Evolutionary conservation across 495 filamentous ascomycete genomes (phyloP).

Genomic region (Penicillium canariense): DNA sequence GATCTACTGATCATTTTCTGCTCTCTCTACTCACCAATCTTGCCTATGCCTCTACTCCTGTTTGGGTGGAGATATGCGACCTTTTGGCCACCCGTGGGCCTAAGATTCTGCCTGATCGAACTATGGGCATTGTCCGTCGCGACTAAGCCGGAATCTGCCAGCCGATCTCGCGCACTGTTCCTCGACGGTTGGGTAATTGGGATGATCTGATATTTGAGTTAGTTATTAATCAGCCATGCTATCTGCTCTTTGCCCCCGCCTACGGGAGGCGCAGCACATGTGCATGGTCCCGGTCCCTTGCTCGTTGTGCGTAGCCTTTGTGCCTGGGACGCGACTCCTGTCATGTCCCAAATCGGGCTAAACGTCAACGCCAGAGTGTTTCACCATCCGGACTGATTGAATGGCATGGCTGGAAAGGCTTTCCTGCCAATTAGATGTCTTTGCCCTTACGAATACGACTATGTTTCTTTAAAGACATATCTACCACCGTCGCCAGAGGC

Average conservation of each 20-base stretch:
- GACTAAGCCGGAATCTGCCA: constrained; percentile 9
- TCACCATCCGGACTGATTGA: not conserved
- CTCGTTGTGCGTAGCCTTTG: not conserved
- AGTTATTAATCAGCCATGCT: too few species aligned
- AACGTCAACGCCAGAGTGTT: not conserved
- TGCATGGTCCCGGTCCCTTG: not conserved
- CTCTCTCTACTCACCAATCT: too few species aligned
- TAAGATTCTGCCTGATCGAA: constrained; percentile 13
- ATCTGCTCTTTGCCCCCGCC: not conserved
- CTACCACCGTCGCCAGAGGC: too few species aligned
- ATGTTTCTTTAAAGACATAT: not conserved
- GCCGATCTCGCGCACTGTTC: constrained; percentile 14
- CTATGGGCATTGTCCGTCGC: constrained; percentile 11
- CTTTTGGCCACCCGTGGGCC: constrained; percentile 1
- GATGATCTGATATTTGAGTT: constrained; percentile 2
- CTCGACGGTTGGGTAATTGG: constrained; percentile 10
- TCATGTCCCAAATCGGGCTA: not conserved
- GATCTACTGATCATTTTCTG: too few species aligned
- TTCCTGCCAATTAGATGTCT: not conserved
- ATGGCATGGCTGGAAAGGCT: not conserved
- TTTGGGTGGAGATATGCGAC: not conserved
- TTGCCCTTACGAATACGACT: not conserved
- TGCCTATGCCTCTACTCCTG: not conserved
- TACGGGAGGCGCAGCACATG: not conserved
- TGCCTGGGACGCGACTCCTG: not conserved